These are phyloP conservation scores for Boehmeria nivea DNA, from an alignment of 306 rosid genomes.

Conservation along the genomic window DNA sequence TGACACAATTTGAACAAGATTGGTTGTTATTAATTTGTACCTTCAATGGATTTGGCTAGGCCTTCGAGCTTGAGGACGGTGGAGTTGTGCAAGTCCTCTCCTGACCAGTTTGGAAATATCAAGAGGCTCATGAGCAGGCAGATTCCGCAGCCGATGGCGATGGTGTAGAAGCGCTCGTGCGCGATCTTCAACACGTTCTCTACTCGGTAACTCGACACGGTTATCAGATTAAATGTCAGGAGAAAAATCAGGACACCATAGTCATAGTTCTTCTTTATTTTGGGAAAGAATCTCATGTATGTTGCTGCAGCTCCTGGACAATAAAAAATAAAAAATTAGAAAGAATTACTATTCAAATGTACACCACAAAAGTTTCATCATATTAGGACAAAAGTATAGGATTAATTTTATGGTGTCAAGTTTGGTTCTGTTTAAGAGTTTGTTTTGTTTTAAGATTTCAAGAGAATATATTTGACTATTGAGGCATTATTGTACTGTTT, in stretches of 20 bases:
- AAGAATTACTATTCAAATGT: no score
- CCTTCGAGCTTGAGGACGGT: conserved; percentile 81
- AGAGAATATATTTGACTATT: no score
- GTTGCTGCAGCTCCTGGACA: conserved; percentile 70
- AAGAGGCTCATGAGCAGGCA: conserved; percentile 83
- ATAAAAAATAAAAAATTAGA: no score
- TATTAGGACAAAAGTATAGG: no score
- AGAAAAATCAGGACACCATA: conserved; percentile 86
- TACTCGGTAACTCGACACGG: conserved; percentile 71
- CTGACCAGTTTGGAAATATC: conserved; percentile 89
- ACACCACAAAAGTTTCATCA: no score
- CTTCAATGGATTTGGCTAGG: conserved; percentile 83
- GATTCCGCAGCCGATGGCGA: conserved; percentile 75
- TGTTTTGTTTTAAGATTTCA: no score
- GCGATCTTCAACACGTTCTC: conserved; percentile 63
- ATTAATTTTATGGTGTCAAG: no score
- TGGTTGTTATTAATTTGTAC: conserved; percentile 27
- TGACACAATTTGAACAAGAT: no score
- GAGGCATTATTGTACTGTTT: no score
- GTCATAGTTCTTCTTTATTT: conserved; percentile 83
- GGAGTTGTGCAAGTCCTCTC: conserved; percentile 76
- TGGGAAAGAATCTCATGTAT: conserved; percentile 85
- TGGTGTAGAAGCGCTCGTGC: conserved; percentile 69
- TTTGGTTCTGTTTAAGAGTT: no score
- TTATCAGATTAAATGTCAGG: conserved; percentile 75